Evolutionary conservation across 345 rosid genomes (phyloP).

Genomic region (Lumnitzera racemosa): DNA sequence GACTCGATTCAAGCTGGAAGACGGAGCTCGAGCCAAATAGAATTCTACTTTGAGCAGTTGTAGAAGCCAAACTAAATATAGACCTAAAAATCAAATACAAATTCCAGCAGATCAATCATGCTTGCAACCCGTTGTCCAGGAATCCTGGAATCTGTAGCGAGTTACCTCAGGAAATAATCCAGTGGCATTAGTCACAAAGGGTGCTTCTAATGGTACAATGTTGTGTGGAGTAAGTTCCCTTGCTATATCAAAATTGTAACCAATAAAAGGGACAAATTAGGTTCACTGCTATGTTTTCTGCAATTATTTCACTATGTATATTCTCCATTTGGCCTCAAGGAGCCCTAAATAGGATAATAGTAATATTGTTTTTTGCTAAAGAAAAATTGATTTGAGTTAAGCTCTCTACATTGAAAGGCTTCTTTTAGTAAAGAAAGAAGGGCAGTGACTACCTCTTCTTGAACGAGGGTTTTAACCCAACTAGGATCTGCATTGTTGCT

Average conservation of each 20-base stretch:
- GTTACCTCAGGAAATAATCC: slow-evolving; percentile 89
- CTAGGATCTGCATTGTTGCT: slow-evolving; percentile 79
- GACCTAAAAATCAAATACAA: slow-evolving; percentile 96
- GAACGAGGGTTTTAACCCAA: slow-evolving; percentile 78
- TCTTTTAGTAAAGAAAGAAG: no score
- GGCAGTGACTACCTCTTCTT: slow-evolving; percentile 55
- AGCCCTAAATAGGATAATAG: neutral
- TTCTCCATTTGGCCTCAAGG: no score
- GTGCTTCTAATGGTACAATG: slow-evolving; percentile 87
- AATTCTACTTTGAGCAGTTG: neutral
- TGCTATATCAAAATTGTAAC: slow-evolving; percentile 43
- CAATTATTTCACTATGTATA: no score
- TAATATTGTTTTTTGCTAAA: no score
- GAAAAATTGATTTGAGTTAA: no score
- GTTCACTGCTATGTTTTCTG: no score
- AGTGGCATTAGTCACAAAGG: slow-evolving; percentile 74
- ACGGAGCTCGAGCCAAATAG: no score
- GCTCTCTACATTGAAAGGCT: neutral
- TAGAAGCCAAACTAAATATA: slow-evolving; percentile 5
- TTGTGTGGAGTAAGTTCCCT: slow-evolving; percentile 85
- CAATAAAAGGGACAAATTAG: no score
- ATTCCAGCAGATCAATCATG: slow-evolving; percentile 87
- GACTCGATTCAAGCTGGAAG: no score
- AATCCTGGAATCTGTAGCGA: slow-evolving; percentile 31
- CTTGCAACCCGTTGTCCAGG: slow-evolving; percentile 76